Evolutionary conservation across 1,139 yeast species (phyloP).

Genomic region (Debaryomyces udenii): DNA sequence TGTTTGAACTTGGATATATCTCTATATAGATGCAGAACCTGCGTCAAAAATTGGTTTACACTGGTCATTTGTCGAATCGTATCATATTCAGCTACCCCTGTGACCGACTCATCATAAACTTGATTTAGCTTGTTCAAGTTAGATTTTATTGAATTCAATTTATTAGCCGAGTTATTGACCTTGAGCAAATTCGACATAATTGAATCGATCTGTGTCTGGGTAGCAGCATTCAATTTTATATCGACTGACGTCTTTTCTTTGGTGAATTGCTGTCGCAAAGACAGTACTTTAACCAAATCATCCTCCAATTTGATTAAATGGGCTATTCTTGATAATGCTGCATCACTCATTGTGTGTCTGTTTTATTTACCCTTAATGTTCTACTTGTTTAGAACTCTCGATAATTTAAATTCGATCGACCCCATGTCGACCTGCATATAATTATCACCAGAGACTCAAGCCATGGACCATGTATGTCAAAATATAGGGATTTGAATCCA

Average conservation of each 20-base stretch:
- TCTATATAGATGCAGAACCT: slow-evolving; percentile 65
- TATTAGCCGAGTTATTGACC: slow-evolving; percentile 38
- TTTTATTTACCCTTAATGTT: neutral
- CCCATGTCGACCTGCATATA: neutral
- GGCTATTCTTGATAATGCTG: slow-evolving; percentile 47
- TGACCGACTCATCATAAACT: slow-evolving; percentile 55
- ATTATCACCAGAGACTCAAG: neutral
- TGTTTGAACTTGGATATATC: slow-evolving; percentile 62
- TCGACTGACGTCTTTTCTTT: slow-evolving; percentile 79
- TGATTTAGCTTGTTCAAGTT: slow-evolving; percentile 63
- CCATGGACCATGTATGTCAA: too few relatives aligned
- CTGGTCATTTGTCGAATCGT: slow-evolving; percentile 62
- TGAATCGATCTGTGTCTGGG: slow-evolving; percentile 61
- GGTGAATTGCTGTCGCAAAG: slow-evolving; percentile 58
- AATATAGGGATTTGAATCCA: neutral
- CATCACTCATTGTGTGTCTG: slow-evolving; percentile 37
- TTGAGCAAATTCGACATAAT: slow-evolving; percentile 45
- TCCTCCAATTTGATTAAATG: slow-evolving; percentile 53
- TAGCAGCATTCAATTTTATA: slow-evolving; percentile 64
- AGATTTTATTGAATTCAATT: slow-evolving; percentile 51
- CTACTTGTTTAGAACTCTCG: neutral
- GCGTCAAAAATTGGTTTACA: slow-evolving; percentile 71
- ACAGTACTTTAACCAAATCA: slow-evolving; percentile 59
- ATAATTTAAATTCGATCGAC: neutral
- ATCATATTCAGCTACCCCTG: slow-evolving; percentile 58